Conservation (phyloP, 768 basidiomycete species). For the Daedalea quercina region DNA sequence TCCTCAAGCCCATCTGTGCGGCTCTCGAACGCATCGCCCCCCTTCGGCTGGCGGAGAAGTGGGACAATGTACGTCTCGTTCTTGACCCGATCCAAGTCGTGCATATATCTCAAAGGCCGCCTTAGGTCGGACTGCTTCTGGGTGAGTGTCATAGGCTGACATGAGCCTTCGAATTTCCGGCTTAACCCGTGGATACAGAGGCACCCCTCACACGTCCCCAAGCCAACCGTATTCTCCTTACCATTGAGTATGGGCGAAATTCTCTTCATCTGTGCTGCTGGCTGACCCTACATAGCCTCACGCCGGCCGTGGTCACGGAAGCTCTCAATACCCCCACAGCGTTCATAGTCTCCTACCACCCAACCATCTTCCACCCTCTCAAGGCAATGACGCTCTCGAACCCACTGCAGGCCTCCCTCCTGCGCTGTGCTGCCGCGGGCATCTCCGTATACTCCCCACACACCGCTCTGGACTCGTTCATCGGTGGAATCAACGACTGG, state of each 20-base stretch:
- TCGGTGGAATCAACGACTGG: slow-evolving; percentile 90
- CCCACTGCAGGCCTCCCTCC: slow-evolving; percentile 73
- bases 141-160: slow-evolving; percentile 14
- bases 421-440: slow-evolving; percentile 74
- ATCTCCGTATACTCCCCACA: slow-evolving; percentile 88
- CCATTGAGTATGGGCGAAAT: slow-evolving; percentile 32
- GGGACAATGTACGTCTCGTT: slow-evolving; percentile 79
- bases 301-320: slow-evolving; percentile 64
- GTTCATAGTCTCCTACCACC: slow-evolving; percentile 79
- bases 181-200: slow-evolving; percentile 20
- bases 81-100: too few relatives aligned
- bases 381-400: slow-evolving; percentile 71
- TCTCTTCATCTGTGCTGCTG: neutral
- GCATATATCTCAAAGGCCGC: slow-evolving; percentile 8
- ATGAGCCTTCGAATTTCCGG: neutral
- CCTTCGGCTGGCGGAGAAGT: slow-evolving; percentile 75
- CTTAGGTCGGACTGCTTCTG: slow-evolving; percentile 26
- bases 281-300: slow-evolving; percentile 43
- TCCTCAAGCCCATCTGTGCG: slow-evolving; percentile 48
- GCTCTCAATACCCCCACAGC: slow-evolving; percentile 54
- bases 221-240: slow-evolving; percentile 30
- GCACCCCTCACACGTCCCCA: slow-evolving; percentile 25
- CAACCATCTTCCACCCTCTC: slow-evolving; percentile 73
- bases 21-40: slow-evolving; percentile 87
- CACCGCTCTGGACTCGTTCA: slow-evolving; percentile 78